Percentiles rank a stretch among this genome's conserved stretches.
These are phyloP conservation scores for Trifolium pratense DNA, from an alignment of 306 rosid genomes.

Conservation along the genomic window DNA sequence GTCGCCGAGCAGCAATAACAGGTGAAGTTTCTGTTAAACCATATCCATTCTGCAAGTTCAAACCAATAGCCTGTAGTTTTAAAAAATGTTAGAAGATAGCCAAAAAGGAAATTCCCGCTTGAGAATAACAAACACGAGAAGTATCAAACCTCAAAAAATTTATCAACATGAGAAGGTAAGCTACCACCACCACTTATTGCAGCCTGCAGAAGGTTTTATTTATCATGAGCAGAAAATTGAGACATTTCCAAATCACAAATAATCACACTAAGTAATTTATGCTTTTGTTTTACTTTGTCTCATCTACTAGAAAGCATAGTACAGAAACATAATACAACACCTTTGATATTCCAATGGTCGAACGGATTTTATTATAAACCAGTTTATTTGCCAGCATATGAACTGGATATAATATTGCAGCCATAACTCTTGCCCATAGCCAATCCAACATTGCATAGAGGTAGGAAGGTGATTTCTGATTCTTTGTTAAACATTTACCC, in stretches of 20 bases:
- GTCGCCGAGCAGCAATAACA: constrained; percentile 78
- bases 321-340: constrained; percentile 46
- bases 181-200: constrained; percentile 96
- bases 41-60: constrained; percentile 88
- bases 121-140: constrained; percentile 25
- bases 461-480: constrained; percentile 62
- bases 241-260: constrained; percentile 16
- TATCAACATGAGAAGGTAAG: constrained; percentile 78
- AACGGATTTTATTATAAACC: constrained; percentile 77
- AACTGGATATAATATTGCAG: constrained; percentile 71
- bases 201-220: constrained; percentile 67
- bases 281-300: too few relatives aligned
- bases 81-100: constrained; percentile 13
- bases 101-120: not conserved
- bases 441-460: constrained; percentile 67
- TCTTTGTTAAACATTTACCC: constrained; percentile 78
- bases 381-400: constrained; percentile 81
- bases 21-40: constrained; percentile 96
- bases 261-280: not conserved
- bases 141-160: constrained; percentile 82
- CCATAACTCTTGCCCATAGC: constrained; percentile 80
- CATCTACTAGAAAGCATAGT: constrained; percentile 13
- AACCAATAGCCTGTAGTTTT: constrained; percentile 89
- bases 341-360: constrained; percentile 78
- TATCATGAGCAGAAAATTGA: constrained; percentile 38